Base-by-base conservation (phyloP, 139 green algal genomes). In the Chara braunii region DNA sequence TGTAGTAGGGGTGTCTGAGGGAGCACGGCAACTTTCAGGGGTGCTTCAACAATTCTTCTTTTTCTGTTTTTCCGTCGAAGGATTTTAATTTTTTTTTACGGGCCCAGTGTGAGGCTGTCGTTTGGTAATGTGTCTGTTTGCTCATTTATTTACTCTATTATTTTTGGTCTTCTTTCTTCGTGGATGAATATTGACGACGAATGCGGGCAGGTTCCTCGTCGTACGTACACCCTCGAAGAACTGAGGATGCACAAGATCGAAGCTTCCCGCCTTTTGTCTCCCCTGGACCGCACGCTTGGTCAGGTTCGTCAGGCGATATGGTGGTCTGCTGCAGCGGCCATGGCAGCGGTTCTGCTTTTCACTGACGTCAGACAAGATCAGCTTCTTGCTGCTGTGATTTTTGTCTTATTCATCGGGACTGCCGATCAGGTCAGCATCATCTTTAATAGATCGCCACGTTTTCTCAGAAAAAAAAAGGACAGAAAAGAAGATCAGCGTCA, bases 181-280 rank as follows among this genome's bases (percentile, higher is more conserved):
- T n/a, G n/a, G n/a, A n/a, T n/a, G n/a, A n/a, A n/a, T n/a, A n/a
- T n/a, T n/a, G n/a, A n/a, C 6, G 57, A 12, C 3, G 57, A 23
- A 4, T 4, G 42, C 40, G n/a, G 6, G 57, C 55, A 72, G 58
- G 73, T 78, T 35, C 74, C 74, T 1, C 58, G 55, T 22, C 37
- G 68, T 8, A 26, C 44, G 7, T 84, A 84, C 68, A 64, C 76
- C 12, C 37, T 96, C 5, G 81, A 91, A 37, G 90, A 96, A 68
- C 74, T 96, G 12, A 72, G 83, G 12, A 74, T 96, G 6, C 95
- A 96, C 72, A 83, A 87, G 2, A 87, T 96, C 2, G 86, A 96
- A 44, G 54, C 90, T 0, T 64, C 79, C 22, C 74, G 78, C 48
- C 76, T 95, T 23, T 78, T 96, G 23, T 78, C 77, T 23, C 90